Percentiles rank a stretch among this genome's conserved stretches.
Evolutionary conservation across 441 rosid genomes (phyloP).

Genomic region (Euphorbia schlechtendalii): DNA sequence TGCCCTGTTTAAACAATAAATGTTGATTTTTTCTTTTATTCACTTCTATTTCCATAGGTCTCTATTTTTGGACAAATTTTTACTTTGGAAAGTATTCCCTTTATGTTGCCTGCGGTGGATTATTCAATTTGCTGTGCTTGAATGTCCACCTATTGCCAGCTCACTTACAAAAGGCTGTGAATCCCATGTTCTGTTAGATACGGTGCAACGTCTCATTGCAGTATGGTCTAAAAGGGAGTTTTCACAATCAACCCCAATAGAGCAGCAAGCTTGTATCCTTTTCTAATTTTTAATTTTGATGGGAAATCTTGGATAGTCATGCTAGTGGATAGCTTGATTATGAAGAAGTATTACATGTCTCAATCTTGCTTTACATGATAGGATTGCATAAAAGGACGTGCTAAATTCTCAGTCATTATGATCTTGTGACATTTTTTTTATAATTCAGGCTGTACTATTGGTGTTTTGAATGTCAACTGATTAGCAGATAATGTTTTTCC

Average conservation of each 20-base stretch:
- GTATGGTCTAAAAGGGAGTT: constrained; percentile 84
- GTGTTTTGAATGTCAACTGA: constrained; percentile 16
- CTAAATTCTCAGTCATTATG: constrained; percentile 8
- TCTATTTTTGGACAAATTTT: constrained; percentile 75
- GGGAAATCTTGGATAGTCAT: neutral
- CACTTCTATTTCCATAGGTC: constrained; percentile 41
- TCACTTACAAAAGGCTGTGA: constrained; percentile 36
- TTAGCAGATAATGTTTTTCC: constrained; percentile 29
- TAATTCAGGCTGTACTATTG: constrained; percentile 13
- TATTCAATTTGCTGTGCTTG: constrained; percentile 75
- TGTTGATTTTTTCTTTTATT: neutral
- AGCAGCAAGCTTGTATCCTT: constrained; percentile 99
- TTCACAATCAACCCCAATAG: constrained; percentile 61
- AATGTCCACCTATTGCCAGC: constrained; percentile 54
- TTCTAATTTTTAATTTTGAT: constrained; percentile 8
- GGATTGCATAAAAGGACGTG: neutral
- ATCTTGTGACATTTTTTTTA: constrained; percentile 6
- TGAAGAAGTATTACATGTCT: neutral
- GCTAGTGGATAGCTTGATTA: neutral
- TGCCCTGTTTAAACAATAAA: neutral
- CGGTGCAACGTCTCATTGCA: constrained; percentile 51
- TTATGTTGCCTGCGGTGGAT: constrained; percentile 84
- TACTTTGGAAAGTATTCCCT: constrained; percentile 95
- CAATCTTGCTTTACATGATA: constrained; percentile 7
- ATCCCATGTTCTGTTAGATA: constrained; percentile 42